A percentile compares a stretch with the other conserved stretches of the same genome.
These are phyloP conservation scores for Epichloe gansuensis DNA, from an alignment of 2,329 filamentous ascomycete genomes.

Conservation along the genomic window DNA sequence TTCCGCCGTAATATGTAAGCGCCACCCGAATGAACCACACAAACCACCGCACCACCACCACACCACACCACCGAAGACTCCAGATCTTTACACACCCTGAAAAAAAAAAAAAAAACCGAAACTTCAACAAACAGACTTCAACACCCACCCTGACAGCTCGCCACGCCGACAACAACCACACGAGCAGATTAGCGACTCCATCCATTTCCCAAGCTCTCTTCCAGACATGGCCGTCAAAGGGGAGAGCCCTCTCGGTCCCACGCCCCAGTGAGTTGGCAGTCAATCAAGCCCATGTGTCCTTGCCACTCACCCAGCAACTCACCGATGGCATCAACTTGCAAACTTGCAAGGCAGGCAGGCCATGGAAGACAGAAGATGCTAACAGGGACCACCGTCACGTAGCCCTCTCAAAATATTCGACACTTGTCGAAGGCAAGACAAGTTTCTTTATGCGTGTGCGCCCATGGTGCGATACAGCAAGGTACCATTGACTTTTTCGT, in stretches of 20 bases:
- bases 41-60: too few relatives aligned
- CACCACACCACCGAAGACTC: too few relatives aligned
- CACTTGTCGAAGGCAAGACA: conserved; percentile 34
- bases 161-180: neutral
- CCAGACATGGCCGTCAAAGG: conserved; percentile 3
- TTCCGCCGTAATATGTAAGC: too few relatives aligned
- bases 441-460: conserved; percentile 45
- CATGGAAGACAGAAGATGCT: neutral
- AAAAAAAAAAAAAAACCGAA: too few relatives aligned
- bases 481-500: conserved; percentile 17
- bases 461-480: conserved; percentile 60
- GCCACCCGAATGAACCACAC: too few relatives aligned
- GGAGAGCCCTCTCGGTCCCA: neutral
- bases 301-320: too few relatives aligned
- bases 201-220: neutral
- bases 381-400: neutral
- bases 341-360: neutral
- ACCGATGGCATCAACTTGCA: too few relatives aligned
- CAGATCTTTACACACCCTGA: too few relatives aligned
- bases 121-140: neutral
- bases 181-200: neutral
- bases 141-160: too few relatives aligned
- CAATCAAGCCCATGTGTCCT: too few relatives aligned
- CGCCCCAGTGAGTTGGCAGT: conserved; percentile 5
- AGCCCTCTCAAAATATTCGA: conserved; percentile 50